Base-by-base conservation (phyloP, 495 filamentous ascomycete genomes). In the Lophiostoma macrostomum region DNA sequence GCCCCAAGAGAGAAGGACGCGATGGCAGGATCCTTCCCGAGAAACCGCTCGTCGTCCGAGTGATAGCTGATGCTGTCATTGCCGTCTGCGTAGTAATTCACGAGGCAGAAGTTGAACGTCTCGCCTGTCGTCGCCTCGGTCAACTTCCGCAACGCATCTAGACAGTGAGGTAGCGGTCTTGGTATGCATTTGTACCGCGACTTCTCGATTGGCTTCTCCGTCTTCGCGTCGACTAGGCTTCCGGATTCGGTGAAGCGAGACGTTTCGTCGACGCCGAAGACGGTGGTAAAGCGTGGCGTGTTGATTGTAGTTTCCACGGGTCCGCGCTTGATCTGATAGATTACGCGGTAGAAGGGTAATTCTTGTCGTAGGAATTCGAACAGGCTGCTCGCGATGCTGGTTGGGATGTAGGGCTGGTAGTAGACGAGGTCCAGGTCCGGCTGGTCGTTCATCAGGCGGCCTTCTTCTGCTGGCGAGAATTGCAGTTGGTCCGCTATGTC, bases 51-150 rank as follows among this genome's bases (percentile, higher is more conserved):
- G 59, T 88, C 85, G 57, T 88, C 86, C 29, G 81, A 84, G 64
- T 88, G 84, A 64, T 84, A 91, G 20, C 79, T 71, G 28, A 90
- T 90, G 48, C 80, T 85, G 67, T 88, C 84, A 10, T 76, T 67
- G 1, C 84, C 85, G 23, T 71, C 74, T 27, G 81, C 78, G 67
- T 89, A 89, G 72, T 89, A 90, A 59, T 89, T 90, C 7, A 89
- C 83, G 1, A 90, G 72, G 48, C 78, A 79, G 69, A 88, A 87
- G 59, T 91, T 90, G 67, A 84, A 90, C 2, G 51, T 75, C 50
- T 73, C 71, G n/a, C 71, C 72, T 1, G 83, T 85, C 3, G 78
- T 72, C 4, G 71, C 66, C 67, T 88, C 81, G 5, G 82, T 79
- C 28, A 74, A 61, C 28, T 64, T 64, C 3, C 78, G 74, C 1